A percentile compares a stretch with the other conserved stretches of the same genome.
Evolutionary conservation across 495 filamentous ascomycete genomes (phyloP).

Genomic region (Talaromyces trachyspermus): DNA sequence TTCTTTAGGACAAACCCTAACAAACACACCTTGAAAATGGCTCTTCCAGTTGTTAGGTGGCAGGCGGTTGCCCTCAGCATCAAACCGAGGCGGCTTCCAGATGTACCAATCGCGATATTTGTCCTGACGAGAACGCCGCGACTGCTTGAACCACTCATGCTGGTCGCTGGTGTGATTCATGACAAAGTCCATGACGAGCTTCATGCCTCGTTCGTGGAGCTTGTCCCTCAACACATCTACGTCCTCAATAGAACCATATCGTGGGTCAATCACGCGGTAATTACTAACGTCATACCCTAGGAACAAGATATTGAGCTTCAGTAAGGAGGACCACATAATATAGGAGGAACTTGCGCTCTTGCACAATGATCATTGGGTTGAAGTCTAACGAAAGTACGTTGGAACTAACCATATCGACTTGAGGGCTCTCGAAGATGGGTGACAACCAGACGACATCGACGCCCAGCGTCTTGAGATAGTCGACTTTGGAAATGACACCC

Average conservation of each 20-base stretch:
- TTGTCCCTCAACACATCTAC: slow-evolving; percentile 41
- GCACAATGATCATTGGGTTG: too few relatives aligned
- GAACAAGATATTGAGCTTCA: too few relatives aligned
- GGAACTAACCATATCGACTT: slow-evolving; percentile 50
- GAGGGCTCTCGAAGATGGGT: slow-evolving; percentile 58
- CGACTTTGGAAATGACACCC: slow-evolving; percentile 57
- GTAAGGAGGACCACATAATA: too few relatives aligned
- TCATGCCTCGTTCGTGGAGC: slow-evolving; percentile 41
- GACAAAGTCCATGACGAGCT: slow-evolving; percentile 52
- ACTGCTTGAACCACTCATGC: slow-evolving; percentile 58
- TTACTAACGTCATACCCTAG: slow-evolving; percentile 43
- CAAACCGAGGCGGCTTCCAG: slow-evolving; percentile 46
- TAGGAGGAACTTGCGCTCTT: too few relatives aligned
- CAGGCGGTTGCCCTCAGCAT: slow-evolving; percentile 36
- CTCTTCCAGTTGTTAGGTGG: slow-evolving; percentile 54
- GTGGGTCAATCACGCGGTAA: slow-evolving; percentile 40
- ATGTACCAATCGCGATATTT: slow-evolving; percentile 56
- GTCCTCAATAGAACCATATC: slow-evolving; percentile 43
- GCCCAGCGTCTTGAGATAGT: slow-evolving; percentile 55
- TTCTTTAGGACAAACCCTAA: too few relatives aligned
- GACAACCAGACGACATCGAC: slow-evolving; percentile 62
- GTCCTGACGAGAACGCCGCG: slow-evolving; percentile 40
- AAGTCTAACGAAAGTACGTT: too few relatives aligned
- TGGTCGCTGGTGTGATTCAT: slow-evolving; percentile 55
- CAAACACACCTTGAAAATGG: slow-evolving; percentile 38